Evolutionary conservation across 2,329 filamentous ascomycete genomes (phyloP).

Genomic region (Acrodontium crateriforme): DNA sequence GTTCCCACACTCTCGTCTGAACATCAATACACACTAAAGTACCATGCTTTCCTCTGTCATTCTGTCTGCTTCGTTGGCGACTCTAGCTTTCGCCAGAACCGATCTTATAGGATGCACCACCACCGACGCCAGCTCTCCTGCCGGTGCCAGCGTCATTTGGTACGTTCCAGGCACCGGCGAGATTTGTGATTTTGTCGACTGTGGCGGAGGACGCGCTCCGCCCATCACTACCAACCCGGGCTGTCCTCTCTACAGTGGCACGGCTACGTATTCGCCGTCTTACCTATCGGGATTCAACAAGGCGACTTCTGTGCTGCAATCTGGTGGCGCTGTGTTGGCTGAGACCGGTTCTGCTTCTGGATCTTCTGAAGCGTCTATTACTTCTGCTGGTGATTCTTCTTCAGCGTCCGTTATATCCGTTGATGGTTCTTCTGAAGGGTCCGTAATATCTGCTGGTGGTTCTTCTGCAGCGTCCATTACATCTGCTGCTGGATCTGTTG

Average conservation of each 20-base stretch:
- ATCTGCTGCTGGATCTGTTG: no score
- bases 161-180: conserved; percentile 51
- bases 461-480: no score
- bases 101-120: conserved; percentile 33
- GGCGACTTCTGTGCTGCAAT: background rate
- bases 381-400: no score
- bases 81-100: conserved; percentile 22
- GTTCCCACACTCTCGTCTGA: conserved; percentile 1
- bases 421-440: no score
- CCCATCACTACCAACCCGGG: conserved; percentile 49
- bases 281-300: conserved; percentile 29
- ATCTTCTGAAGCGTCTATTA: no score
- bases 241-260: conserved; percentile 43
- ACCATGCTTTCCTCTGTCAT: conserved; percentile 17
- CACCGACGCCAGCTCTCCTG: conserved; percentile 20
- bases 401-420: no score
- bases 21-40: background rate
- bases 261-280: conserved; percentile 39
- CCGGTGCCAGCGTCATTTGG: conserved; percentile 39
- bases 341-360: no score
- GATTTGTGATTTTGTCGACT: conserved; percentile 51
- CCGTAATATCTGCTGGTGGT: no score
- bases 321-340: conserved; percentile 3
- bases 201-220: conserved; percentile 52
- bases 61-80: conserved; percentile 16